Conservation (phyloP, 257 asterid species). For the Gentiana dahurica region DNA sequence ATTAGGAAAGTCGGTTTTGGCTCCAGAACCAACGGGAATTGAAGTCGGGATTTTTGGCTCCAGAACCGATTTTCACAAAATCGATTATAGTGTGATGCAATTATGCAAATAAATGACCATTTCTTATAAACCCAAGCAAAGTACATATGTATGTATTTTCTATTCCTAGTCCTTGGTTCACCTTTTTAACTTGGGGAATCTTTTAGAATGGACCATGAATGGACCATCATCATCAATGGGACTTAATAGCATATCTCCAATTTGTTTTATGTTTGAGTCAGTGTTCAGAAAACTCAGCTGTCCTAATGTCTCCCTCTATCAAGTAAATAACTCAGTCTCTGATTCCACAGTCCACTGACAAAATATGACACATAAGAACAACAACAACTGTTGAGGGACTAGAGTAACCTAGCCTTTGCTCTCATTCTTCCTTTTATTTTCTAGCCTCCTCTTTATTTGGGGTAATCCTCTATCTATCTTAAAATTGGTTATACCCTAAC, state of each 20-base stretch:
- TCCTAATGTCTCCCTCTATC: conserved; percentile 41
- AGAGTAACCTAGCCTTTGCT: neutral
- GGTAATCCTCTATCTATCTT: neutral
- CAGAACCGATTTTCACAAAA: too few species aligned
- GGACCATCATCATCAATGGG: conserved; percentile 20
- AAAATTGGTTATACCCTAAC: too few species aligned
- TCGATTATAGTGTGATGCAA: too few species aligned
- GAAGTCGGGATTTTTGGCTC: too few species aligned
- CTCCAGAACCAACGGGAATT: too few species aligned
- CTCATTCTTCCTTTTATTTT: neutral
- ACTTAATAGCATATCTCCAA: conserved; percentile 26
- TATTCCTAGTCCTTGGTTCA: neutral
- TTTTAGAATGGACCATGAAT: conserved; percentile 22
- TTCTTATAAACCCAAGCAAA: too few species aligned
- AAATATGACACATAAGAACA: conserved; percentile 8
- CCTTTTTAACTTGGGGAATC: conserved; percentile 19
- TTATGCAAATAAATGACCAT: too few species aligned
- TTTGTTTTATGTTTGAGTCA: conserved; percentile 31
- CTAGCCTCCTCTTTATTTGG: too few species aligned
- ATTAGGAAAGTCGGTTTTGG: too few species aligned
- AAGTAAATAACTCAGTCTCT: conserved; percentile 31
- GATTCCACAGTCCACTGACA: conserved; percentile 24
- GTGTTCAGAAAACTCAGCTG: conserved; percentile 29
- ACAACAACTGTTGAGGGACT: conserved; percentile 3
- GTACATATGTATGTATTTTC: neutral